Conservation (phyloP, 2,329 filamentous ascomycete species). For the Pseudogymnoascus sp. region DNA sequence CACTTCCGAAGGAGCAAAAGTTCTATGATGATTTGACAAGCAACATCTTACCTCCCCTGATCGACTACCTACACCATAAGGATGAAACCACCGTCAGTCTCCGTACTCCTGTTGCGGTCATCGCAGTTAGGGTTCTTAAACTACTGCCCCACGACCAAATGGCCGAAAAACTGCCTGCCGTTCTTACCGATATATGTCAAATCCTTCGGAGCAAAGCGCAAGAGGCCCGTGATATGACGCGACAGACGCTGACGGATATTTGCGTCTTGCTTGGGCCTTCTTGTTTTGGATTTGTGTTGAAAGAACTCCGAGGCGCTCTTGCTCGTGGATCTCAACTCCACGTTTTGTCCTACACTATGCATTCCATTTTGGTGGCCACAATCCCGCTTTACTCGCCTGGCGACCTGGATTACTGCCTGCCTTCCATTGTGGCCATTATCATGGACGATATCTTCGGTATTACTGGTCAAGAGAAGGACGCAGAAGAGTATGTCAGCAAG, state of each 20-base stretch:
- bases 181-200: slow-evolving; percentile 86
- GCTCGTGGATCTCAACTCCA: slow-evolving; percentile 86
- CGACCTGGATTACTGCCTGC: slow-evolving; percentile 80
- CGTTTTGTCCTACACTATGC: slow-evolving; percentile 88
- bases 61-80: slow-evolving; percentile 85
- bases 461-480: slow-evolving; percentile 91
- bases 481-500: slow-evolving; percentile 86
- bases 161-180: slow-evolving; percentile 64
- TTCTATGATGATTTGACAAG: slow-evolving; percentile 63
- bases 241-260: slow-evolving; percentile 81
- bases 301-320: slow-evolving; percentile 76
- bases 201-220: slow-evolving; percentile 83
- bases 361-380: slow-evolving; percentile 74
- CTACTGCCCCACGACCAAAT: slow-evolving; percentile 68
- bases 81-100: slow-evolving; percentile 91
- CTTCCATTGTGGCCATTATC: slow-evolving; percentile 69
- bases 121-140: slow-evolving; percentile 78
- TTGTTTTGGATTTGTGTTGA: slow-evolving; percentile 88
- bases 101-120: slow-evolving; percentile 81
- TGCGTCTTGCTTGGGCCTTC: slow-evolving; percentile 68
- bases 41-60: slow-evolving; percentile 68
- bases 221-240: slow-evolving; percentile 82
- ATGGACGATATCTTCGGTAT: slow-evolving; percentile 97
- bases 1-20: slow-evolving; percentile 59
- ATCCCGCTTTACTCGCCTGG: slow-evolving; percentile 68